Evolutionary conservation across 371 early-diverging fungal genomes (phyloP).

Genomic region (Actinomortierella wolfii): DNA sequence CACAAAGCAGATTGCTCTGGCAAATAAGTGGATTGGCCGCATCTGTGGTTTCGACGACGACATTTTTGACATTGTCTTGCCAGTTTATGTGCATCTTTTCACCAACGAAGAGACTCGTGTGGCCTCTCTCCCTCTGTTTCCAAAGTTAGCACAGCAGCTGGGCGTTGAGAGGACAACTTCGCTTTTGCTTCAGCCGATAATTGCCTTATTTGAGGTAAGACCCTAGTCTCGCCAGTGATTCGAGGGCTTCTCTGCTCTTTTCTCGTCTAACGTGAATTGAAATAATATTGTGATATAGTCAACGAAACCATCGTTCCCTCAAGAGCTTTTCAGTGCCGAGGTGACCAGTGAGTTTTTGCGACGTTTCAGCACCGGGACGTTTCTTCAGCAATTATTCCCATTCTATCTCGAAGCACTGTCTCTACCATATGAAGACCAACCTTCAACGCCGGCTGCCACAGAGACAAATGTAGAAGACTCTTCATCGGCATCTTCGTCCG

Average conservation of each 20-base stretch:
- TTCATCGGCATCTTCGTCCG: conserved; percentile 6
- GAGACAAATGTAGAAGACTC: conserved; percentile 25
- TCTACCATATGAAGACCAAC: conserved; percentile 23
- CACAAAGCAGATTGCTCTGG: conserved; percentile 44
- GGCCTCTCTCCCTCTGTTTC: conserved; percentile 57
- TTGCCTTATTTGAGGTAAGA: conserved; percentile 64
- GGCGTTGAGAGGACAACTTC: conserved; percentile 60
- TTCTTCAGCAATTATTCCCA: conserved; percentile 65
- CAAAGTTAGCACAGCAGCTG: conserved; percentile 62
- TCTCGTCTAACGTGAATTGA: background rate
- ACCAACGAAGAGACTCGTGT: conserved; percentile 57
- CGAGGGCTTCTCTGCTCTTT: background rate
- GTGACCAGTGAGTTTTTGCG: conserved; percentile 58
- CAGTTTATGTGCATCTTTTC: conserved; percentile 62
- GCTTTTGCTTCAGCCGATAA: conserved; percentile 60
- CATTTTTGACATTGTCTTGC: conserved; percentile 63
- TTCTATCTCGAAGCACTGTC: conserved; percentile 64
- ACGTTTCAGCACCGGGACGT: conserved; percentile 58
- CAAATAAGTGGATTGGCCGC: conserved; percentile 64
- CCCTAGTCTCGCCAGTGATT: too few relatives aligned
- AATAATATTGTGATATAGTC: conserved; percentile 37
- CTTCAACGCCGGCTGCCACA: conserved; percentile 4
- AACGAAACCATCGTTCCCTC: conserved; percentile 57
- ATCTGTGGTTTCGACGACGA: conserved; percentile 65
- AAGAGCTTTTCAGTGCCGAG: conserved; percentile 50